Conservation (phyloP, 495 filamentous ascomycete species). For the Daldinia vernicosa region DNA sequence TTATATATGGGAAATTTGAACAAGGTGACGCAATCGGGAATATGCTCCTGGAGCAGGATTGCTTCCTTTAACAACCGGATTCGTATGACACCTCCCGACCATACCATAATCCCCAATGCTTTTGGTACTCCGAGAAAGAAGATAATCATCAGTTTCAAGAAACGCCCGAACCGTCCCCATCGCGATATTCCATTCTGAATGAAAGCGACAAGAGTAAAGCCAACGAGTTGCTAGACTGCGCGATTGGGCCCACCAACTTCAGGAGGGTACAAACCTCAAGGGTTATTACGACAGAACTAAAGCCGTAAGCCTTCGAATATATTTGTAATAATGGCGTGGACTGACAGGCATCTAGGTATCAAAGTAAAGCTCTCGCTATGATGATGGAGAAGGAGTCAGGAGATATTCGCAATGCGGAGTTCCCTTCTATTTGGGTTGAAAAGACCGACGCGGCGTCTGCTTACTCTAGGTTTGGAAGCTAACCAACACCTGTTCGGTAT, state of each 20-base stretch:
- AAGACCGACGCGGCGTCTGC: not conserved
- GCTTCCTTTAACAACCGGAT: constrained; percentile 24
- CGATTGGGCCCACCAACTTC: constrained; percentile 18
- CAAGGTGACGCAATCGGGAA: constrained; percentile 14
- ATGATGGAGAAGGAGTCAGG: constrained; percentile 34
- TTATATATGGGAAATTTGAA: constrained; percentile 14
- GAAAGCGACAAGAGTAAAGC: constrained; percentile 8
- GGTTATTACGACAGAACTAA: constrained; percentile 11
- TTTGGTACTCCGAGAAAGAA: constrained; percentile 6
- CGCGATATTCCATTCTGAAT: not conserved
- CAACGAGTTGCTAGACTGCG: constrained; percentile 14
- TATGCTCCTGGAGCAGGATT: constrained; percentile 13
- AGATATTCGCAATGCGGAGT: constrained; percentile 11
- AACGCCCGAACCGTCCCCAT: not conserved
- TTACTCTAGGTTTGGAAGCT: not conserved
- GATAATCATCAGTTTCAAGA: not conserved
- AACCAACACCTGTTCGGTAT: not conserved
- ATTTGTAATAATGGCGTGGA: not conserved
- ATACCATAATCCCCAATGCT: constrained; percentile 26
- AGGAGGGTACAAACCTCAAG: constrained; percentile 7
- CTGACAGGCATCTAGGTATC: constrained; percentile 14
- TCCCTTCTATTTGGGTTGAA: constrained; percentile 25
- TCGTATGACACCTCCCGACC: constrained; percentile 13
- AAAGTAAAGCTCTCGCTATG: constrained; percentile 24
- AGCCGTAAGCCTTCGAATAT: constrained; percentile 7